Evolutionary conservation across 2,329 filamentous ascomycete species (phyloP), one percentile per base, ranked within the genome.

Genomic region (Didymella exigua): DNA sequence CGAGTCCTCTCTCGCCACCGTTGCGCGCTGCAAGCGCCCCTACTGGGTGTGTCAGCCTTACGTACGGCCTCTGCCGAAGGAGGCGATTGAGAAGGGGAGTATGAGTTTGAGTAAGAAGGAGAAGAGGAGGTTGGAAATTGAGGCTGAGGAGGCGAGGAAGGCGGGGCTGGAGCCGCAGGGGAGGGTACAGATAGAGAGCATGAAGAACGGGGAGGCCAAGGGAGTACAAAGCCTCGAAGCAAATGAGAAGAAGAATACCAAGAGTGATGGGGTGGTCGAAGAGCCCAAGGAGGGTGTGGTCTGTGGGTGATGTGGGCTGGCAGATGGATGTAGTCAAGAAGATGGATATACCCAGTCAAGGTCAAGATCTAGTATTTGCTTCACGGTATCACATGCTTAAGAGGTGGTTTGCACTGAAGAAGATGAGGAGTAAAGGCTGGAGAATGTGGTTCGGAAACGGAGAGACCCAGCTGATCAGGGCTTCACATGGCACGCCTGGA

Each of bases 21-120:
- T 95, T 23, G 84, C 83, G 50, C 80, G 85, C 56, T 96, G 91
- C 69, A 88, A 87, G 72, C 79, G 91, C 60, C 93, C 93, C 1
- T 97, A 88, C 84, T 97, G 91, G 91, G 83, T 96, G 4, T 91
- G 87, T 47, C 93, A 98, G 77, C 89, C 93, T 4, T 90, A 96
- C 67, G 84, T 97, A 6, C 81, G 93, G 51, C 93, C 92, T 34
- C 74, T 97, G 67, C 95, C 95, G 0, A 89, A 89, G 63, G 93
- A 98, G 77, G 95, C 95, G 2, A 68, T 95, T 61, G 87, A 88
- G 59, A 92, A 91, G 72, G 93, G 93, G 0, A 88, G 89, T 2
- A 82, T 96, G 73, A 84, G 82, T 53, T 72, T 88, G 58, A 90
- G 87, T 66, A 93, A 91, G 78, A 92, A 92, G 67, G 76, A 78